Evolutionary conservation across 805 yeast genomes (phyloP).

Genomic region (Starmerella khaoyaiensis): DNA sequence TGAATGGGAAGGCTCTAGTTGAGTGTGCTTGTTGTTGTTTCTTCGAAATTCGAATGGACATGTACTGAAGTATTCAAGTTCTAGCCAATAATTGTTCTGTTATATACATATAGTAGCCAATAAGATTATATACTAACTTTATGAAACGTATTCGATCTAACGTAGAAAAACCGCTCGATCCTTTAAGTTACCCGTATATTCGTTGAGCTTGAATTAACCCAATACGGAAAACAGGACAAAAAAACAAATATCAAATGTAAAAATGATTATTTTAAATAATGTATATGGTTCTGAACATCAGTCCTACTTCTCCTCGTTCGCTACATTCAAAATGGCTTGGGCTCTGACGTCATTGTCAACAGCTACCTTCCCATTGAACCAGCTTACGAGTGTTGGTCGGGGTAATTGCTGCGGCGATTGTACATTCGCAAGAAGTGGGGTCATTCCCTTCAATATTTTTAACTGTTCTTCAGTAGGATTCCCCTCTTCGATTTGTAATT

Average conservation of each 20-base stretch:
- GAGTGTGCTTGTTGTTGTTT: too few relatives aligned
- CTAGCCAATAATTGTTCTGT: too few relatives aligned
- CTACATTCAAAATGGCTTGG: slow-evolving; percentile 30
- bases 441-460: slow-evolving; percentile 14
- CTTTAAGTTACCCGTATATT: too few relatives aligned
- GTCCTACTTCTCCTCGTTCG: slow-evolving; percentile 2
- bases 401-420: slow-evolving; percentile 20
- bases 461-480: slow-evolving; percentile 26
- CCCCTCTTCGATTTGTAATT: slow-evolving; percentile 24
- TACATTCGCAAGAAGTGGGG: slow-evolving; percentile 13
- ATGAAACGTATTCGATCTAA: too few relatives aligned
- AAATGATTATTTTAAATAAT: not conserved
- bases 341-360: slow-evolving; percentile 35
- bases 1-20: too few relatives aligned
- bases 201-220: too few relatives aligned
- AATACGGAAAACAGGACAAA: not conserved
- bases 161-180: too few relatives aligned
- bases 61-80: too few relatives aligned
- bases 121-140: too few relatives aligned
- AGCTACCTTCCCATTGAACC: slow-evolving; percentile 47
- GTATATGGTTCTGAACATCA: not conserved
- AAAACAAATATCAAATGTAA: not conserved
- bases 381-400: slow-evolving; percentile 46
- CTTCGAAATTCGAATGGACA: too few relatives aligned
- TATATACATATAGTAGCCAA: too few relatives aligned